These are phyloP conservation scores for Hawksworthiomyces lignivorus DNA, from an alignment of 2,329 filamentous ascomycete genomes.

Conservation along the genomic window DNA sequence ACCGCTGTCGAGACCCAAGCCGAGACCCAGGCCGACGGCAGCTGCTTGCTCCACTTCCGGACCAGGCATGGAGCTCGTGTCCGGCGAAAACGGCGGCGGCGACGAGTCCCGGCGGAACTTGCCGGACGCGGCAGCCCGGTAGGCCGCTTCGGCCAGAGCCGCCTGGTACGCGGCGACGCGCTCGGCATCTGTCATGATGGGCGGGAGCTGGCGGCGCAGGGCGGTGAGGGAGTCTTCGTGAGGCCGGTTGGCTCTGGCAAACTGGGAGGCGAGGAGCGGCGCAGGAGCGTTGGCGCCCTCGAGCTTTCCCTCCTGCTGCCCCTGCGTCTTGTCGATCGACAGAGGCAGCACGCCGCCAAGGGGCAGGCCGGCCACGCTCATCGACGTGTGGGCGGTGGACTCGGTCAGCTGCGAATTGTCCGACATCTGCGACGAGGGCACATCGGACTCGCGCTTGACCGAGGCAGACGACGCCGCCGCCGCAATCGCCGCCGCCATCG, in stretches of 20 bases:
- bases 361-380: conserved; percentile 26
- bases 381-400: conserved; percentile 47
- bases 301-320: background rate
- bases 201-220: conserved; percentile 9
- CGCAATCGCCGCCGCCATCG: conserved; percentile 9
- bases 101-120: conserved; percentile 60
- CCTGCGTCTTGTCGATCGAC: conserved; percentile 8
- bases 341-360: conserved; percentile 16
- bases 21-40: conserved; percentile 2
- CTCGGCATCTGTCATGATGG: conserved; percentile 14
- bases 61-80: too few relatives aligned
- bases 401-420: conserved; percentile 34
- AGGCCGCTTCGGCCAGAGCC: conserved; percentile 74
- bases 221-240: conserved; percentile 7
- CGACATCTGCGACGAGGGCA: conserved; percentile 30
- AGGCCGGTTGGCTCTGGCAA: conserved; percentile 5
- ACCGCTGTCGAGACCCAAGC: background rate
- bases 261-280: conserved; percentile 9
- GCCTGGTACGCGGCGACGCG: conserved; percentile 61
- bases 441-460: conserved; percentile 40
- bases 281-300: conserved; percentile 3
- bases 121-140: conserved; percentile 66
- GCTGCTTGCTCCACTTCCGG: too few relatives aligned
- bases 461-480: conserved; percentile 2
- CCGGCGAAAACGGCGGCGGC: conserved; percentile 25